These are phyloP conservation scores for Flueggea neowawraea DNA, from an alignment of 441 rosid genomes.

Conservation along the genomic window DNA sequence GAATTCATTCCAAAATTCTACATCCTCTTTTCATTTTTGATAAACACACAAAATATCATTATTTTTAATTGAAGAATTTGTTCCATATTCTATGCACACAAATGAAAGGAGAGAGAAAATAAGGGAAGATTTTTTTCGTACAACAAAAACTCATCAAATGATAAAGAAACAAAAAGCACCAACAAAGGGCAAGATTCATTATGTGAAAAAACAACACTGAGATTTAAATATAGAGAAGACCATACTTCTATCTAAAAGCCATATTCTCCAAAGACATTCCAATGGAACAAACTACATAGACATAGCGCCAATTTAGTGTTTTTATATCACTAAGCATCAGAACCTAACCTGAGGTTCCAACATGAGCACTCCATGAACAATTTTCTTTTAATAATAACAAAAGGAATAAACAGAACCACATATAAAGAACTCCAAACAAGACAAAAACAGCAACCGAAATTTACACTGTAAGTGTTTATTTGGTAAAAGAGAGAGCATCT, in stretches of 20 bases:
- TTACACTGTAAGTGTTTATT: constrained; percentile 8
- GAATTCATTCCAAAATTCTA: constrained; percentile 9
- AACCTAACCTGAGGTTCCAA: constrained; percentile 48
- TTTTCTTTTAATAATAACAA: neutral
- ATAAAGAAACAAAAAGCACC: constrained; percentile 22
- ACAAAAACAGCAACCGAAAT: constrained; percentile 25
- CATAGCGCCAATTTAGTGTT: constrained; percentile 23
- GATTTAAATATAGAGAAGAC: constrained; percentile 16
- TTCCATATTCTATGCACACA: constrained; percentile 39
- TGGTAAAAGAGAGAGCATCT: constrained; percentile 43
- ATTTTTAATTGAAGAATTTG: constrained; percentile 30
- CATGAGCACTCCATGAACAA: constrained; percentile 24
- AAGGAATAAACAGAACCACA: constrained; percentile 17
- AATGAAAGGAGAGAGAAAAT: constrained; percentile 3
- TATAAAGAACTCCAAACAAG: constrained; percentile 10
- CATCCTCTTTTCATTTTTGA: constrained; percentile 12
- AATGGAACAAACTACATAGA: constrained; percentile 44
- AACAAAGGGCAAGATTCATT: constrained; percentile 31
- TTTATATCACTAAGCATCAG: constrained; percentile 52
- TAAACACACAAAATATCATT: constrained; percentile 14
- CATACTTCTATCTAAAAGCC: constrained; percentile 20
- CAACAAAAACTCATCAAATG: constrained; percentile 13
- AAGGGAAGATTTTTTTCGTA: constrained; percentile 7
- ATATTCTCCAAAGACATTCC: constrained; percentile 42
- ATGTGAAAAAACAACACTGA: constrained; percentile 56